A percentile compares a stretch with the other conserved stretches of the same genome.
phyloP scores from a whole-genome alignment of 352 stramenopile genomes.

The Pythium periplocum region DNA sequence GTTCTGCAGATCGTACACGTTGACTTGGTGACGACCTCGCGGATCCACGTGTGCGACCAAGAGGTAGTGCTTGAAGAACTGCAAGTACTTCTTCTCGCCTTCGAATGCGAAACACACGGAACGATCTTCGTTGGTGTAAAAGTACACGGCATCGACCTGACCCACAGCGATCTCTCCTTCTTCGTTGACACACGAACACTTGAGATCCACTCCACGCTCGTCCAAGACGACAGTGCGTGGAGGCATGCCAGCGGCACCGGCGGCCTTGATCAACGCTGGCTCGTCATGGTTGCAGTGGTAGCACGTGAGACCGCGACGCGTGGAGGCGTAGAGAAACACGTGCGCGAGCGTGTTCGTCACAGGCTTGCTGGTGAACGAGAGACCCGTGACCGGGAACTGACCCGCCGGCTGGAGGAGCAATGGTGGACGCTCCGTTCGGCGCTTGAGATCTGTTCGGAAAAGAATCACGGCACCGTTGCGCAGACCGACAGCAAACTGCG shows the following conservation, averaged over 20 bases:
- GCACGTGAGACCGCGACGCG: slow-evolving; percentile 68
- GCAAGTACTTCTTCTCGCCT: slow-evolving; percentile 81
- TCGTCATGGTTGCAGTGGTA: slow-evolving; percentile 86
- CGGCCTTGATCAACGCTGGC: slow-evolving; percentile 65
- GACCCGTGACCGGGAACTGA: slow-evolving; percentile 70
- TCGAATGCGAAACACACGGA: slow-evolving; percentile 87
- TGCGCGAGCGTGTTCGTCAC: slow-evolving; percentile 54
- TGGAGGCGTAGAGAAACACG: slow-evolving; percentile 79
- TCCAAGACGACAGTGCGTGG: slow-evolving; percentile 74
- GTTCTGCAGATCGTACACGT: slow-evolving; percentile 90
- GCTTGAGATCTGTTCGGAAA: slow-evolving; percentile 77
- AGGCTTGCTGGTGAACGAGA: slow-evolving; percentile 79
- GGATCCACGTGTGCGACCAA: slow-evolving; percentile 80
- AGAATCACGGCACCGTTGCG: slow-evolving; percentile 83
- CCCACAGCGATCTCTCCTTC: slow-evolving; percentile 80
- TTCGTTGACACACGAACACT: slow-evolving; percentile 81
- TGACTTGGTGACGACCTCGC: slow-evolving; percentile 78
- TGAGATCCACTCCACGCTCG: slow-evolving; percentile 74
- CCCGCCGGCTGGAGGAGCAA: slow-evolving; percentile 73
- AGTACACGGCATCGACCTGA: slow-evolving; percentile 85
- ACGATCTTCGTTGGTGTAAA: slow-evolving; percentile 86
- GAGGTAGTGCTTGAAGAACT: slow-evolving; percentile 88
- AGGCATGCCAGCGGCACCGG: slow-evolving; percentile 45
- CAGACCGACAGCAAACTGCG: slow-evolving; percentile 72
- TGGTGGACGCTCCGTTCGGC: slow-evolving; percentile 57